phyloP scores from a whole-genome alignment of 805 yeast species.

The Yamadazyma takamatsuzukensis region DNA sequence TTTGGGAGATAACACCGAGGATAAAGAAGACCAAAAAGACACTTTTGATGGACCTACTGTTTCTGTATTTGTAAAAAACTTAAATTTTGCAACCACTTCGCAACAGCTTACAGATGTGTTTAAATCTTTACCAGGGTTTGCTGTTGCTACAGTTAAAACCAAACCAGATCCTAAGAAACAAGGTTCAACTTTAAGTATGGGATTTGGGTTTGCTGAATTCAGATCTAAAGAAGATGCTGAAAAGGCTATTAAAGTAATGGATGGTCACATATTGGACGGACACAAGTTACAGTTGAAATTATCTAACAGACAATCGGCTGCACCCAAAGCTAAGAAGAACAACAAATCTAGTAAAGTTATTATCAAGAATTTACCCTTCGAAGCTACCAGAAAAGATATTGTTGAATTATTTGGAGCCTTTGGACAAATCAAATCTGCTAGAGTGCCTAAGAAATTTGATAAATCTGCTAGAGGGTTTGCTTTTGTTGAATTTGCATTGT shows the following conservation, averaged over 20 bases:
- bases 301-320: constrained; percentile 67
- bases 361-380: constrained; percentile 96
- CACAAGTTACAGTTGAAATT: constrained; percentile 86
- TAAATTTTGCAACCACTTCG: constrained; percentile 77
- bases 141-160: constrained; percentile 75
- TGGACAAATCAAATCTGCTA: constrained; percentile 89
- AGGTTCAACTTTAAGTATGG: constrained; percentile 81
- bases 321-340: constrained; percentile 25
- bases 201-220: constrained; percentile 95
- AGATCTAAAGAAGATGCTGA: constrained; percentile 73
- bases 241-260: constrained; percentile 66
- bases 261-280: constrained; percentile 79
- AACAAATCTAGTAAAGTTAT: constrained; percentile 69
- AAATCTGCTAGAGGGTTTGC: constrained; percentile 96
- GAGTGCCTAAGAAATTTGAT: constrained; percentile 96
- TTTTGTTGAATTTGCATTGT: constrained; percentile 83
- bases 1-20: constrained; percentile 24
- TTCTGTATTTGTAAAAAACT: constrained; percentile 86
- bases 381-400: constrained; percentile 90
- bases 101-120: constrained; percentile 56
- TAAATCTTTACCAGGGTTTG: constrained; percentile 72
- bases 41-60: constrained; percentile 69
- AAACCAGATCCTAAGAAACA: constrained; percentile 81
- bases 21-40: constrained; percentile 26
- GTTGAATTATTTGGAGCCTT: constrained; percentile 89